phyloP scores from a whole-genome alignment of 805 yeast genomes.

The Sugiyamaella smithiae region DNA sequence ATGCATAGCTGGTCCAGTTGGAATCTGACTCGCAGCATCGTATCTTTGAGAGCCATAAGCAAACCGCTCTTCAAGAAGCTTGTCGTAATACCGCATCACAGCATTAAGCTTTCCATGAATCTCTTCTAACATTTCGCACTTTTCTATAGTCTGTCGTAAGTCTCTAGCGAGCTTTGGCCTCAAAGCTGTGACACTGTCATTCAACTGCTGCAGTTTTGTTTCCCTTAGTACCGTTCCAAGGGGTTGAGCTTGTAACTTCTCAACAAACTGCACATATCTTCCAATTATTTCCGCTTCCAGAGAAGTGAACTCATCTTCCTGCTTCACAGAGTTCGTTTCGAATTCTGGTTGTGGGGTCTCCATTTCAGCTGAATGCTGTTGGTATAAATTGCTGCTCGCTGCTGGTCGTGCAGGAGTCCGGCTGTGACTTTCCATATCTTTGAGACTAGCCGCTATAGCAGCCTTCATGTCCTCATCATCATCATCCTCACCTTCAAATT shows the following conservation, averaged over 20 bases:
- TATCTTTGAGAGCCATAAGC: conserved; percentile 35
- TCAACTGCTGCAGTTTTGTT: conserved; percentile 53
- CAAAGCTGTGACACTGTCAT: conserved; percentile 55
- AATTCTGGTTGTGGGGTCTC: neutral
- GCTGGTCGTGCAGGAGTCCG: too few species aligned
- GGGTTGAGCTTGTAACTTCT: conserved; percentile 48
- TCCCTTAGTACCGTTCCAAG: conserved; percentile 44
- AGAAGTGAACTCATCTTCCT: conserved; percentile 42
- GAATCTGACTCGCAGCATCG: neutral
- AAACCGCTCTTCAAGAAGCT: conserved; percentile 58
- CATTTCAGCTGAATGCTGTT: neutral
- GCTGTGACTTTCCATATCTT: conserved; percentile 53
- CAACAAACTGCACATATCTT: conserved; percentile 66
- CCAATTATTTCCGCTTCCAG: conserved; percentile 69
- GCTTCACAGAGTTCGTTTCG: neutral
- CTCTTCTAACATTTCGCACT: conserved; percentile 64
- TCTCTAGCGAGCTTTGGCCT: conserved; percentile 69
- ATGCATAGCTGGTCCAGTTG: neutral
- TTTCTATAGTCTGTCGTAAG: conserved; percentile 54
- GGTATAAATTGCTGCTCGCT: neutral
- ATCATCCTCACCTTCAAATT: conserved; percentile 44
- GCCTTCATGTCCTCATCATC: conserved; percentile 88
- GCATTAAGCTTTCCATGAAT: conserved; percentile 77
- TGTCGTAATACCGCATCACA: conserved; percentile 72
- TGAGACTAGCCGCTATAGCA: conserved; percentile 88